Evolutionary conservation across 2,329 filamentous ascomycete species (phyloP), one percentile per base, ranked within the genome.

Genomic region (Emmonsia crescens): DNA sequence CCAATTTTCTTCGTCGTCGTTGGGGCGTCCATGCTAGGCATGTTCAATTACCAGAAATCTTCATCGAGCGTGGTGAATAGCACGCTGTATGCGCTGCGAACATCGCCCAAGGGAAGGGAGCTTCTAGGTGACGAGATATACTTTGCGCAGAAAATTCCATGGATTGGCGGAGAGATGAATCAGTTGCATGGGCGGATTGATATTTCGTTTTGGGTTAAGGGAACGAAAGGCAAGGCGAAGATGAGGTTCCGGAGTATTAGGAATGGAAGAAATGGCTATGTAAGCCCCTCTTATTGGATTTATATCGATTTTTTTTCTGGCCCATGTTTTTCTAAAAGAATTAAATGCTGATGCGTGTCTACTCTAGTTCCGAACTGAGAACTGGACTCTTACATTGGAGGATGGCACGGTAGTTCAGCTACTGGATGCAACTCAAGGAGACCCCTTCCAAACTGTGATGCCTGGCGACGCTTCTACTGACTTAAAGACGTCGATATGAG

Each of bases 11-110:
- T 88, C 60, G 75, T 83, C 65, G 79, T 90, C 65, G 85, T 96
- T 68, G 83, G 84, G 57, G 80, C 82, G 61, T 88, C 87, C 67
- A 86, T 87, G 66, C 78, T 95, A 63, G 90, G 88, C 68, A 96
- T 99, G 76, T 97, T 99, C 88, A 99, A 99, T 83, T 97, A 99
- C 83, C 93, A 99, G 75, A 96, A 96, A 76, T 85, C 87, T 62
- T 91, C 89, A n/a, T 91, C 86, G 31, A 89, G 89, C 60, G 84
- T 93, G 36, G 89, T 96, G n/a, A 85, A 85, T 61, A 90, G 89
- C 61, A 94, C 91, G 4, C 83, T 99, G 33, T 99, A 97, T 80
- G 89, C 93, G 0, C 83, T 99, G 65, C 89, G 94, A 66, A 95
- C 89, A 2, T 91, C 88, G 62, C 78, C 83, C 2, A 77, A 80